Base-by-base conservation (phyloP, 495 filamentous ascomycete genomes). In the Trichoderma orchidacearum region DNA sequence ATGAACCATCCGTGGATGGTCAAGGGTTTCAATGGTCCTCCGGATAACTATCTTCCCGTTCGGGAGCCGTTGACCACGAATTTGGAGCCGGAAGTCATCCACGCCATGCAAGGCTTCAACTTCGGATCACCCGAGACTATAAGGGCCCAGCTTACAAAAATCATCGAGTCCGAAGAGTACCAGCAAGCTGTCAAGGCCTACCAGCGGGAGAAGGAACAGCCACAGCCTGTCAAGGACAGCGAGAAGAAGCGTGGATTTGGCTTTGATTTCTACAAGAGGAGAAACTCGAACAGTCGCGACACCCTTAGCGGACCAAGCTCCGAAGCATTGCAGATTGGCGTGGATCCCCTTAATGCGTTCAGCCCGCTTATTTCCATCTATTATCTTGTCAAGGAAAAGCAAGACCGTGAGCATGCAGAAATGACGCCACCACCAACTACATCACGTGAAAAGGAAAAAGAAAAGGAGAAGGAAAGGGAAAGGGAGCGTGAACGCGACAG, bases 1-100 rank as follows among this genome's bases (percentile, higher is more conserved):
- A 88, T 97, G 82, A 88, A 80, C 61, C 94, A 99, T 66, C 89
- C 93, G 3, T 99, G 93, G 93, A 90, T 97, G 78, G 86, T 85
- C 51, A 99, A 99, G 71, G 90, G 91, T 18, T 96, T 90, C 67
- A 83, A 75, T 60, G 77, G 76, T 4, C 82, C 90, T 34, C 92
- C 92, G 17, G 93, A 99, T 51, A 99, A 96, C 62, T 86, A 86
- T 58, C 78, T 99, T 1, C 89, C 92, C 12, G 68, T 74, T 36
- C 85, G 93, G 29, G 91, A 96, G 60, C 90, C 93, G 30, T 65
- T 99, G 28, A 80, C 86, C 41, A 73, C 95, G 27, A 90, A 94
- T 1, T 73, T 99, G 25, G 92, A 99, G 66, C 75, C 80, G 0
- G 81, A 85, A 41, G 84, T 96, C 13, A 82, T 97, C 55, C 75